These are phyloP conservation scores for Stellera chamaejasme DNA, from an alignment of 345 rosid genomes.

Conservation along the genomic window DNA sequence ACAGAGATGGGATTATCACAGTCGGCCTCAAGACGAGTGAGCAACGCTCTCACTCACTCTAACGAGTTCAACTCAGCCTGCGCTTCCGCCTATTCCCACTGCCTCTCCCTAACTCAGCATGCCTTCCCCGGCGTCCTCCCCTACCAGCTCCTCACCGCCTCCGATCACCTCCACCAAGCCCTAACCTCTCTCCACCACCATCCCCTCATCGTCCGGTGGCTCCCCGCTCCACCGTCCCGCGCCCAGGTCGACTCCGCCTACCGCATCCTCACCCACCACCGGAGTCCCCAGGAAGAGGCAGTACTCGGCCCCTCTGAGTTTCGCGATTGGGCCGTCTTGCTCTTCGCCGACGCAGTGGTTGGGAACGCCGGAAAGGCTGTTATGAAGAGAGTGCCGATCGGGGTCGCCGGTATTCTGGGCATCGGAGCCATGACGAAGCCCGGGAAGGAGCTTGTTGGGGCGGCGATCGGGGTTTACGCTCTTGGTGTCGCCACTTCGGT, in stretches of 20 bases:
- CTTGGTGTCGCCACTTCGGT: slow-evolving; percentile 70
- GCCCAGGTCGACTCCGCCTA: slow-evolving; percentile 66
- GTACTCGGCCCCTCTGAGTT: slow-evolving; percentile 33
- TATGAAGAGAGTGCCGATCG: slow-evolving; percentile 53
- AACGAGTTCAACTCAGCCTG: slow-evolving; percentile 52
- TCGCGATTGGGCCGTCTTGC: slow-evolving; percentile 61
- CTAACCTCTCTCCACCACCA: slow-evolving; percentile 20
- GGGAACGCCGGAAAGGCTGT: slow-evolving; percentile 62
- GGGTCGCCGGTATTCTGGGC: slow-evolving; percentile 66
- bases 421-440: slow-evolving; percentile 52
- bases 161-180: slow-evolving; percentile 46
- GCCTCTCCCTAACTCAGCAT: slow-evolving; percentile 61
- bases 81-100: slow-evolving; percentile 52
- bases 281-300: slow-evolving; percentile 1
- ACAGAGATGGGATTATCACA: slow-evolving; percentile 42
- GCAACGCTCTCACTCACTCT: slow-evolving; percentile 27
- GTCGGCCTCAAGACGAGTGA: slow-evolving; percentile 50
- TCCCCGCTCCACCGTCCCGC: slow-evolving; percentile 62
- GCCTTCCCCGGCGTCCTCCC: slow-evolving; percentile 70
- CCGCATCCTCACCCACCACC: slow-evolving; percentile 19
- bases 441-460: slow-evolving; percentile 40
- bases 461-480: slow-evolving; percentile 68
- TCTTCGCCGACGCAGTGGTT: slow-evolving; percentile 46
- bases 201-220: slow-evolving; percentile 49
- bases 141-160: slow-evolving; percentile 68